phyloP scores from a whole-genome alignment of 2,329 filamentous ascomycete species.

The Cladosporium sp. region DNA sequence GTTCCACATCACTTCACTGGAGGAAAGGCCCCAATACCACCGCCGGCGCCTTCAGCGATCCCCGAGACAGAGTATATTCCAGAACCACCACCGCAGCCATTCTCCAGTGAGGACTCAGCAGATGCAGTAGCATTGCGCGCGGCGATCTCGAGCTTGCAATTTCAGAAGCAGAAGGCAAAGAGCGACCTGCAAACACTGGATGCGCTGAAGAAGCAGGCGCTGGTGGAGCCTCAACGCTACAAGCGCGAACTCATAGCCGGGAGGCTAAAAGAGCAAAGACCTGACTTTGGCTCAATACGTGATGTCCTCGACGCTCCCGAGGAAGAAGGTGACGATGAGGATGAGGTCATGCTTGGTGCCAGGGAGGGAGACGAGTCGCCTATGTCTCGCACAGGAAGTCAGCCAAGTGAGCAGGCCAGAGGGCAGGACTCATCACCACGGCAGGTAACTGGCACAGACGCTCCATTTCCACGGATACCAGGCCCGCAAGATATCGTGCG shows the following conservation, averaged over 20 bases:
- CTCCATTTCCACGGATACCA: slow-evolving; percentile 65
- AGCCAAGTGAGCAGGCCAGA: slow-evolving; percentile 19
- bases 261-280: slow-evolving; percentile 42
- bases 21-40: slow-evolving; percentile 16
- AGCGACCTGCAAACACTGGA: slow-evolving; percentile 72
- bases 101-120: slow-evolving; percentile 62
- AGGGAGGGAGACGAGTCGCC: slow-evolving; percentile 35
- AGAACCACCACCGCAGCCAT: slow-evolving; percentile 46
- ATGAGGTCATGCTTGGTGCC: slow-evolving; percentile 32
- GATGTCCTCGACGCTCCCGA: slow-evolving; percentile 38
- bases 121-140: slow-evolving; percentile 85
- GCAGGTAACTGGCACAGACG: background rate
- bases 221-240: slow-evolving; percentile 72
- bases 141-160: slow-evolving; percentile 81
- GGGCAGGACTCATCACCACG: background rate
- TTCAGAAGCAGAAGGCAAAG: slow-evolving; percentile 77
- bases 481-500: slow-evolving; percentile 79
- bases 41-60: slow-evolving; percentile 20
- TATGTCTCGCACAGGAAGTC: slow-evolving; percentile 20
- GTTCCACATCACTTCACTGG: background rate
- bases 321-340: slow-evolving; percentile 31
- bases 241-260: slow-evolving; percentile 66
- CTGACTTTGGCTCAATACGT: slow-evolving; percentile 33
- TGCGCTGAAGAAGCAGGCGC: slow-evolving; percentile 68
- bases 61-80: slow-evolving; percentile 40